These are phyloP conservation scores for Clathrospora elynae DNA, from an alignment of 2,329 filamentous ascomycete species.

Conservation along the genomic window DNA sequence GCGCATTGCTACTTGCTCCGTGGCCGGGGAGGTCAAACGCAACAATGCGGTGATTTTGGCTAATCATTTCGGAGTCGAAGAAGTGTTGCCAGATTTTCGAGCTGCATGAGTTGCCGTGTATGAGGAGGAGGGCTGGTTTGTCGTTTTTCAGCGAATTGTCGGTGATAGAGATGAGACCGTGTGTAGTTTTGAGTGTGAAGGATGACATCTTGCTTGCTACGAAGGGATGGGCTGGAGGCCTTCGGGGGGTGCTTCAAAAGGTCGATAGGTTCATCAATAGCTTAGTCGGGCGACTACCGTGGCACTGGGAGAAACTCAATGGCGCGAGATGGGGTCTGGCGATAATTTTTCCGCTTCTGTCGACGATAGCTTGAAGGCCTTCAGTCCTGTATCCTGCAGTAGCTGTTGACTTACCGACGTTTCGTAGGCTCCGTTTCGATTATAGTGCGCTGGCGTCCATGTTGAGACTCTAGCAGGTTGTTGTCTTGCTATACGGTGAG, in stretches of 20 bases:
- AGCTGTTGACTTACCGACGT: no score
- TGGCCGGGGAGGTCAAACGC: constrained; percentile 46
- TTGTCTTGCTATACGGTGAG: no score
- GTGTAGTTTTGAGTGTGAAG: constrained; percentile 26
- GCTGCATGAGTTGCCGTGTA: constrained; percentile 42
- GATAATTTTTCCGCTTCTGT: no score
- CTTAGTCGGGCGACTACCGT: neutral
- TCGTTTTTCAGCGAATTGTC: constrained; percentile 25
- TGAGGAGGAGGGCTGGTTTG: constrained; percentile 33
- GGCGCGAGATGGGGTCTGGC: no score
- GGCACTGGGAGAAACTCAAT: no score
- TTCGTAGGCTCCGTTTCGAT: no score
- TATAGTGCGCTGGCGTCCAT: no score
- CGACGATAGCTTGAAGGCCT: no score
- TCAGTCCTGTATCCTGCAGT: no score
- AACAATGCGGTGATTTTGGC: constrained; percentile 27
- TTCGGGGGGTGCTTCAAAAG: neutral
- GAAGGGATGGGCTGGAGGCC: neutral
- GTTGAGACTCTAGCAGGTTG: no score
- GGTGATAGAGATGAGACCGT: constrained; percentile 31
- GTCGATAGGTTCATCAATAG: neutral
- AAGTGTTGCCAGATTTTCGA: constrained; percentile 37
- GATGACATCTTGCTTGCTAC: constrained; percentile 6
- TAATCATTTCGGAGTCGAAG: constrained; percentile 18
- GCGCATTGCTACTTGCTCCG: constrained; percentile 36